Conservation (phyloP, 1,139 yeast species). For the Candida sanyaensis region DNA sequence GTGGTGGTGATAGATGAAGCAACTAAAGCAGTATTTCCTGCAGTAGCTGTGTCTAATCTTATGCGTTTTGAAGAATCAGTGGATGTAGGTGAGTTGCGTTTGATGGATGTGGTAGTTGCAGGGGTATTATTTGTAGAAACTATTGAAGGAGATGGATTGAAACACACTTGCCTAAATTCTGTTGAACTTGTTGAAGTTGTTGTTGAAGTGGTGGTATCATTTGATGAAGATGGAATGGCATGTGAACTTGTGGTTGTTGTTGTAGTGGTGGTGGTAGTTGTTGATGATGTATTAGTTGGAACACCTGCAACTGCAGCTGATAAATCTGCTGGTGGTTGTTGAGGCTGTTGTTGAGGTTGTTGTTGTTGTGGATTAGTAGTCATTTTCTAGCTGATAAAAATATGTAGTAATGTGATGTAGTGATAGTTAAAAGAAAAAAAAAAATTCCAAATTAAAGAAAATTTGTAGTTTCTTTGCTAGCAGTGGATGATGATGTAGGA, state of each 20-base stretch:
- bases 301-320: slow-evolving; percentile 1
- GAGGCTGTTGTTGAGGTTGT: slow-evolving; percentile 6
- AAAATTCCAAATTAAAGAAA: too few relatives aligned
- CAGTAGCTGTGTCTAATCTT: slow-evolving; percentile 13
- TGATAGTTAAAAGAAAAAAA: too few relatives aligned
- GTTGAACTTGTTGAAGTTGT: background rate
- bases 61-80: slow-evolving; percentile 16
- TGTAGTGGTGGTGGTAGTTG: background rate
- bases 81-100: slow-evolving; percentile 16
- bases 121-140: slow-evolving; percentile 7
- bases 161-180: slow-evolving; percentile 38
- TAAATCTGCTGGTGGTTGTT: slow-evolving; percentile 4
- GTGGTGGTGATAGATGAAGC: slow-evolving; percentile 10
- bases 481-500: background rate
- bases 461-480: background rate
- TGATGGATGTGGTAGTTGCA: slow-evolving; percentile 12
- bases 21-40: slow-evolving; percentile 1
- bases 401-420: background rate
- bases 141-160: slow-evolving; percentile 20
- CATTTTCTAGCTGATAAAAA: background rate
- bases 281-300: slow-evolving; percentile 1
- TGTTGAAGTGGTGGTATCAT: background rate
- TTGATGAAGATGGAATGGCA: slow-evolving; percentile 14
- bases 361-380: slow-evolving; percentile 1
- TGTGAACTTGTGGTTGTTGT: slow-evolving; percentile 1